These are phyloP conservation scores for Panellus pusillus DNA, from an alignment of 768 basidiomycete species.

Conservation along the genomic window DNA sequence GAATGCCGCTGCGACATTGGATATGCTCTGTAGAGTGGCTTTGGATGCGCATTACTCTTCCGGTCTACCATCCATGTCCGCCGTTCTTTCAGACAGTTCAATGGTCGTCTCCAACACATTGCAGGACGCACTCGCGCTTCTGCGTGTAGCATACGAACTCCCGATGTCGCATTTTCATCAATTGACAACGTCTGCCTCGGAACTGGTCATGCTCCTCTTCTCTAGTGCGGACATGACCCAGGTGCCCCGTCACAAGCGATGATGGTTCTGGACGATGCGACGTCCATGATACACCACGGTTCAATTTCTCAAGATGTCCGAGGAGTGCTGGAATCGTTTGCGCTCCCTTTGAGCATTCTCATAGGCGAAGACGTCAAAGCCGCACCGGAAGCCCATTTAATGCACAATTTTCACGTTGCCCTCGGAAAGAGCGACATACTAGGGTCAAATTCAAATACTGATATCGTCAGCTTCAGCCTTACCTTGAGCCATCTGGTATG, in stretches of 20 bases:
- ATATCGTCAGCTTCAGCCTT: slow-evolving; percentile 63
- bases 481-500: slow-evolving; percentile 62
- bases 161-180: slow-evolving; percentile 59
- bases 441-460: slow-evolving; percentile 60
- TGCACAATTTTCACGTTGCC: slow-evolving; percentile 60
- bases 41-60: slow-evolving; percentile 65
- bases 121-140: slow-evolving; percentile 60
- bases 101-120: slow-evolving; percentile 51
- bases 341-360: slow-evolving; percentile 56
- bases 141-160: slow-evolving; percentile 56
- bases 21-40: slow-evolving; percentile 66
- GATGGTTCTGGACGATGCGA: slow-evolving; percentile 48
- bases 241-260: slow-evolving; percentile 63
- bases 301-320: slow-evolving; percentile 54
- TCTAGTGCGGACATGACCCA: slow-evolving; percentile 65
- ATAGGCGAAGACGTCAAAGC: slow-evolving; percentile 71
- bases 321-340: slow-evolving; percentile 59
- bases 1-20: slow-evolving; percentile 65
- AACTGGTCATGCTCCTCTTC: slow-evolving; percentile 62
- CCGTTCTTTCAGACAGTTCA: slow-evolving; percentile 55
- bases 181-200: slow-evolving; percentile 57
- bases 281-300: slow-evolving; percentile 51
- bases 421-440: slow-evolving; percentile 58
- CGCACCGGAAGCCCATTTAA: slow-evolving; percentile 69
- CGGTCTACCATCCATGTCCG: slow-evolving; percentile 51